These are phyloP conservation scores for Barnettozyma botsteinii DNA, from an alignment of 805 yeast genomes.

Conservation along the genomic window DNA sequence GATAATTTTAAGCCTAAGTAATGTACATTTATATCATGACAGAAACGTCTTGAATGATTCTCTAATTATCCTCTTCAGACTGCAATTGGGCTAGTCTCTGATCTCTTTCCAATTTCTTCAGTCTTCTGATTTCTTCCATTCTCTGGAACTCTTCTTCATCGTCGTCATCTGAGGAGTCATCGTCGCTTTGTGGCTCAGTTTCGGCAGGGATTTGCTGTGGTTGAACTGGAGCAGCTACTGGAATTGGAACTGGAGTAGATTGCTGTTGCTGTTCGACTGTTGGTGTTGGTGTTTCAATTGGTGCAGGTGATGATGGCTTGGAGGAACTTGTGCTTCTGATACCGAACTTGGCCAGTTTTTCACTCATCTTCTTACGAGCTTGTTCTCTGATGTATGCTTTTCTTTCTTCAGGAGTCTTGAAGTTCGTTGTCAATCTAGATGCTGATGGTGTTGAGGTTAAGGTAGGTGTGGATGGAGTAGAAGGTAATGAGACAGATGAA, in stretches of 20 bases:
- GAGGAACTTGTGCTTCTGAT: conserved; percentile 32
- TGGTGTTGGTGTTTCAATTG: conserved; percentile 12
- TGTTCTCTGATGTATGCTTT: conserved; percentile 76
- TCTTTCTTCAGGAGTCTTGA: conserved; percentile 54
- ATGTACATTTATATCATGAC: not conserved
- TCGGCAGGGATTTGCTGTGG: conserved; percentile 19
- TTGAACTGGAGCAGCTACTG: conserved; percentile 27
- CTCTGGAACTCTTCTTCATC: conserved; percentile 45
- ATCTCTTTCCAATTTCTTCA: conserved; percentile 52
- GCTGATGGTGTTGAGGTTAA: conserved; percentile 1
- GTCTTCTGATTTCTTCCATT: conserved; percentile 34
- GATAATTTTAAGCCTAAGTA: too few relatives aligned
- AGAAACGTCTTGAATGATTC: too few relatives aligned
- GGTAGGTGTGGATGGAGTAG: conserved; percentile 16
- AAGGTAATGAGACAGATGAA: conserved; percentile 6
- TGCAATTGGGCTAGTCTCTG: conserved; percentile 49
- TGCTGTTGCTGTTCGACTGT: conserved; percentile 28
- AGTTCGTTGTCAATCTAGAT: conserved; percentile 13
- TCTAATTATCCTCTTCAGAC: conserved; percentile 5
- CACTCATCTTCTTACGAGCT: conserved; percentile 74
- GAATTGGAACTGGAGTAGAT: conserved; percentile 17
- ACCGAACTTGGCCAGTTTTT: conserved; percentile 57
- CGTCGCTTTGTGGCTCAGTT: conserved; percentile 8
- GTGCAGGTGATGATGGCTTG: conserved; percentile 15
- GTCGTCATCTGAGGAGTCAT: conserved; percentile 22